Evolutionary conservation across 2,329 filamentous ascomycete species (phyloP).

Genomic region (Scopulariopsis brevicaulis): DNA sequence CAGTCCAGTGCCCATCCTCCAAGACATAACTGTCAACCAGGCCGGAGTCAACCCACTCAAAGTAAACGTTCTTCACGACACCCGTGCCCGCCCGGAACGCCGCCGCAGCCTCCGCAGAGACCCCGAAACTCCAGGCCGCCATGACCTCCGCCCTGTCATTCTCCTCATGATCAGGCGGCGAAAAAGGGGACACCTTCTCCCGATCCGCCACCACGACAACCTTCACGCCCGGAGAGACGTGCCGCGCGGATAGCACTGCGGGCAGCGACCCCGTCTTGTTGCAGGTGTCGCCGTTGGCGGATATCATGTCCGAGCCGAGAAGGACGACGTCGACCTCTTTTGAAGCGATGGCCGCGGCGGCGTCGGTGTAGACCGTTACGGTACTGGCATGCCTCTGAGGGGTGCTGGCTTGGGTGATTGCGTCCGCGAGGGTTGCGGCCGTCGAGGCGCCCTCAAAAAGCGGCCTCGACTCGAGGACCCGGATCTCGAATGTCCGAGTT

Average conservation of each 20-base stretch:
- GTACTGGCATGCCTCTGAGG: constrained; percentile 14
- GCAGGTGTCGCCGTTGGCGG: constrained; percentile 42
- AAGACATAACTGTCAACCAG: constrained; percentile 43
- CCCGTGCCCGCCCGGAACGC: constrained; percentile 9
- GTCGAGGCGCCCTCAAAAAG: constrained; percentile 52
- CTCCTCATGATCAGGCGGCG: constrained; percentile 29
- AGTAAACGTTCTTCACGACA: constrained; percentile 38
- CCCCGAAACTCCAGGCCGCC: constrained; percentile 28
- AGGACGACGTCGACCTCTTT: constrained; percentile 43
- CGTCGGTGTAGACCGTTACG: constrained; percentile 46
- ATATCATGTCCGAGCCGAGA: constrained; percentile 54
- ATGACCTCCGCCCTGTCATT: constrained; percentile 41
- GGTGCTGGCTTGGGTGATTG: constrained; percentile 7
- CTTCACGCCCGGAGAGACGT: constrained; percentile 30
- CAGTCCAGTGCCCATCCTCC: constrained; percentile 34
- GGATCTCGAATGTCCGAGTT: constrained; percentile 35
- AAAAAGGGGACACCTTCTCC: constrained; percentile 43
- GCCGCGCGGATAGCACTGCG: constrained; percentile 40
- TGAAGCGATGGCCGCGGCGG: constrained; percentile 42
- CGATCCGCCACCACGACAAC: constrained; percentile 45
- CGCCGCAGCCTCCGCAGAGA: constrained; percentile 2
- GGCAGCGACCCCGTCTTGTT: constrained; percentile 58
- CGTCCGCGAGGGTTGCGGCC: constrained; percentile 27
- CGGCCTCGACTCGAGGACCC: constrained; percentile 55
- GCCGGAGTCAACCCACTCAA: constrained; percentile 44